phyloP scores from a whole-genome alignment of 2,329 filamentous ascomycete species.

The Fusarium armeniacum region DNA sequence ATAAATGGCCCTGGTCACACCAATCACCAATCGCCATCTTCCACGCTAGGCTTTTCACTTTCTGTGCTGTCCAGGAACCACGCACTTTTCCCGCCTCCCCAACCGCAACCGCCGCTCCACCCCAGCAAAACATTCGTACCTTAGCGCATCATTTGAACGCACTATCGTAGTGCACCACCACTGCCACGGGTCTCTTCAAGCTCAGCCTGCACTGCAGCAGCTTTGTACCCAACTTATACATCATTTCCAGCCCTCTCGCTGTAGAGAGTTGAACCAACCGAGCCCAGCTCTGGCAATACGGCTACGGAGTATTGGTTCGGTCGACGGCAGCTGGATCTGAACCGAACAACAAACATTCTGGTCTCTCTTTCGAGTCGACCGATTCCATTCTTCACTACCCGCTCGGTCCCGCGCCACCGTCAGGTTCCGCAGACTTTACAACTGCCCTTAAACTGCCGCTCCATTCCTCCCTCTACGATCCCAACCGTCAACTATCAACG shows the following conservation, averaged over 20 bases:
- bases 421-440: slow-evolving; percentile 39
- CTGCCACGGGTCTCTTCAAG: slow-evolving; percentile 46
- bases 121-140: slow-evolving; percentile 45
- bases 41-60: slow-evolving; percentile 51
- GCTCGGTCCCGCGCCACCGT: slow-evolving; percentile 39
- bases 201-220: slow-evolving; percentile 42
- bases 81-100: slow-evolving; percentile 39
- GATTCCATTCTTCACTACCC: slow-evolving; percentile 23
- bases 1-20: slow-evolving; percentile 41
- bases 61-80: slow-evolving; percentile 42
- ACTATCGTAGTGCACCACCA: slow-evolving; percentile 40
- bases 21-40: slow-evolving; percentile 55
- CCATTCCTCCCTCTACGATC: slow-evolving; percentile 40
- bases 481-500: slow-evolving; percentile 41
- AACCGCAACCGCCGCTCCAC: slow-evolving; percentile 44
- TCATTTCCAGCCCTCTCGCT: slow-evolving; percentile 48
- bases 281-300: slow-evolving; percentile 42
- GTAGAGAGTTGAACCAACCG: slow-evolving; percentile 33
- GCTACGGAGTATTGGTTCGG: slow-evolving; percentile 39
- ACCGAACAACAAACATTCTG: slow-evolving; percentile 14
- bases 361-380: slow-evolving; percentile 25
- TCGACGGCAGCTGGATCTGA: slow-evolving; percentile 39
- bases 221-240: slow-evolving; percentile 43
- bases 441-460: slow-evolving; percentile 44
- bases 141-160: slow-evolving; percentile 40